Evolutionary conservation across 208 protist species (phyloP).

Genomic region (Acanthamoeba triangularis): DNA sequence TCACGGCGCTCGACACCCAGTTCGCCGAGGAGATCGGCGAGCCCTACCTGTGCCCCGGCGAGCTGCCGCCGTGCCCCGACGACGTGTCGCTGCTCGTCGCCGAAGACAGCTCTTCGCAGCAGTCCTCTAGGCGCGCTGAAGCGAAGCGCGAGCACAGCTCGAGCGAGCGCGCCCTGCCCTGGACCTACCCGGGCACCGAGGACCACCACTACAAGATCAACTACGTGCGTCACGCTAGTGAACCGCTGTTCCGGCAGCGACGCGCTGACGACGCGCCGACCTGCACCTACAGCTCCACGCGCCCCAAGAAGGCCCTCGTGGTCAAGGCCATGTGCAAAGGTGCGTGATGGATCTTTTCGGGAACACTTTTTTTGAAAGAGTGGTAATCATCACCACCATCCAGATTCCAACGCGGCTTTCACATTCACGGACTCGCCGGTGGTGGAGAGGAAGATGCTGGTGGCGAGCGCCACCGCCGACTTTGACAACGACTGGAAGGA

Average conservation of each 20-base stretch:
- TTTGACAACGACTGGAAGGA: conserved; percentile 65
- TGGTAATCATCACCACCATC: too few species aligned
- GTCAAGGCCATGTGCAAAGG: conserved; percentile 38
- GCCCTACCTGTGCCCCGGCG: conserved; percentile 48
- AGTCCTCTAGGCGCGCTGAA: not conserved
- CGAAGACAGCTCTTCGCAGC: conserved; percentile 21
- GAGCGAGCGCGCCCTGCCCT: not conserved
- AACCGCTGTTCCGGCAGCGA: conserved; percentile 7
- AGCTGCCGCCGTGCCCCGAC: conserved; percentile 58
- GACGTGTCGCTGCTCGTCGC: not conserved
- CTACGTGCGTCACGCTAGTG: not conserved
- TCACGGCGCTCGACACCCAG: not conserved
- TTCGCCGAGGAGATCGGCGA: conserved; percentile 55
- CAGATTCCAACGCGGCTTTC: not conserved
- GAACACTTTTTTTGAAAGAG: too few species aligned
- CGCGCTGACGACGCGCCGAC: not conserved
- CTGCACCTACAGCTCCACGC: conserved; percentile 24
- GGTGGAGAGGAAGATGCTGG: not conserved
- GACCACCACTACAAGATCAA: conserved; percentile 17
- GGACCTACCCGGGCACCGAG: conserved; percentile 16
- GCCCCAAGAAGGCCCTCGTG: conserved; percentile 46
- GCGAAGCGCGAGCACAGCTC: not conserved
- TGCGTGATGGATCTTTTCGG: not conserved
- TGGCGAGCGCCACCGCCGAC: conserved; percentile 14
- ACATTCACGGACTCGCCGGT: not conserved